These are phyloP conservation scores for Hemileia vastatrix DNA, from an alignment of 1,284 basidiomycete species.

Conservation along the genomic window DNA sequence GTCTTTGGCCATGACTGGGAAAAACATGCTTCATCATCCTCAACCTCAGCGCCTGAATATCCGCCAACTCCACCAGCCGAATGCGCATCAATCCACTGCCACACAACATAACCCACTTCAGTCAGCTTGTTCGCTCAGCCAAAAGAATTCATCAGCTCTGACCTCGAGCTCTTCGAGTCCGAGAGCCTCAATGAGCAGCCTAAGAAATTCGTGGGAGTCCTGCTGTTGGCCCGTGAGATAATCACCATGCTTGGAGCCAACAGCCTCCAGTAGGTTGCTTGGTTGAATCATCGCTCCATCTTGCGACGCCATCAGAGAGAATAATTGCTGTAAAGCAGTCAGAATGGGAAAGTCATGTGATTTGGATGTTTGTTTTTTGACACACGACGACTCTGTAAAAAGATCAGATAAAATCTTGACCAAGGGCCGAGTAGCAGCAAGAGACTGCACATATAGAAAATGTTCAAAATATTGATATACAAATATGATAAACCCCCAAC, in stretches of 20 bases:
- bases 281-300: too few species aligned
- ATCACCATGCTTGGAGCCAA: background rate
- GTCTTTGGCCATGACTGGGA: background rate
- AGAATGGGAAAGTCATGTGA: too few species aligned
- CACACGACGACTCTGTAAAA: too few species aligned
- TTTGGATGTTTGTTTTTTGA: too few species aligned
- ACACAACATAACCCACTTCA: too few species aligned
- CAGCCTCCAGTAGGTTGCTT: background rate
- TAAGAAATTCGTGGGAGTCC: constrained; percentile 2
- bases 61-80: background rate
- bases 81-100: too few species aligned
- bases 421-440: background rate
- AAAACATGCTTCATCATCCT: background rate
- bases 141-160: background rate
- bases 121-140: background rate
- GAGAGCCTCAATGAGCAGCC: background rate
- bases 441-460: too few species aligned
- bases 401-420: too few species aligned
- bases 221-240: constrained; percentile 1
- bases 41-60: background rate
- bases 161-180: background rate
- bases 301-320: too few species aligned
- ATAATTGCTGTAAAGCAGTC: too few species aligned
- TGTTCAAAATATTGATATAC: too few species aligned
- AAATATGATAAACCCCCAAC: background rate